Evolutionary conservation across 768 basidiomycete genomes (phyloP).

Genomic region (Hericium coralloides): DNA sequence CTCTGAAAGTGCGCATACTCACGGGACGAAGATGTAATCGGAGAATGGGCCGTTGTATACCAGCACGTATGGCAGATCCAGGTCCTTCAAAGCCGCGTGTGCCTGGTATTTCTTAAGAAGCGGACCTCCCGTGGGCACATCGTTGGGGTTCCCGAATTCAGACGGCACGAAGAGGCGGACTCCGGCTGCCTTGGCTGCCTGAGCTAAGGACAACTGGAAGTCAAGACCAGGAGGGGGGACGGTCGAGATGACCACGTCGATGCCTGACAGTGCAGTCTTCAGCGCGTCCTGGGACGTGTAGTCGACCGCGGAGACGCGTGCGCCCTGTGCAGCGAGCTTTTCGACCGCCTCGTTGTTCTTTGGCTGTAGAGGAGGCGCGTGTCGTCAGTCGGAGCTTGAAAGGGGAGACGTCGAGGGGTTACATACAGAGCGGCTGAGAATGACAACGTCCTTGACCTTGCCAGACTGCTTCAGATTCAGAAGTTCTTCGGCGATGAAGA

Average conservation of each 20-base stretch:
- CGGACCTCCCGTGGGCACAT: not conserved
- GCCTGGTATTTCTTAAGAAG: constrained; percentile 5
- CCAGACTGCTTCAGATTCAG: constrained; percentile 11
- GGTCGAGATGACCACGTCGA: constrained; percentile 12
- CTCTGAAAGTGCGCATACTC: not conserved
- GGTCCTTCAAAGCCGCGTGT: constrained; percentile 7
- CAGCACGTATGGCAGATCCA: constrained; percentile 10
- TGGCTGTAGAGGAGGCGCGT: not conserved
- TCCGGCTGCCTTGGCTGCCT: constrained; percentile 13
- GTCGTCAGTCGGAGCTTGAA: not conserved
- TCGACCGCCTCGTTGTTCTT: not conserved
- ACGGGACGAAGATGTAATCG: constrained; percentile 7
- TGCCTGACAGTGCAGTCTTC: constrained; percentile 6
- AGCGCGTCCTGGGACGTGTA: constrained; percentile 8
- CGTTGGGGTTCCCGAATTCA: constrained; percentile 21
- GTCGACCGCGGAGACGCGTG: constrained; percentile 2
- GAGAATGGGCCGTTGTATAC: constrained; percentile 13
- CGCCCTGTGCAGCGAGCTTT: constrained; percentile 7
- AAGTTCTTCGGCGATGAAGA: constrained; percentile 12
- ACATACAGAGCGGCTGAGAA: constrained; percentile 12
- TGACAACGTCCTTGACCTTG: constrained; percentile 1
- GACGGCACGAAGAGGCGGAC: constrained; percentile 12
- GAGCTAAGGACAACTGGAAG: constrained; percentile 7
- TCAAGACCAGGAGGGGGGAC: constrained; percentile 2
- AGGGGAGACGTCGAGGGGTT: not conserved